Evolutionary conservation across 768 basidiomycete genomes (phyloP).

Genomic region (Rossbeevera mucosa): DNA sequence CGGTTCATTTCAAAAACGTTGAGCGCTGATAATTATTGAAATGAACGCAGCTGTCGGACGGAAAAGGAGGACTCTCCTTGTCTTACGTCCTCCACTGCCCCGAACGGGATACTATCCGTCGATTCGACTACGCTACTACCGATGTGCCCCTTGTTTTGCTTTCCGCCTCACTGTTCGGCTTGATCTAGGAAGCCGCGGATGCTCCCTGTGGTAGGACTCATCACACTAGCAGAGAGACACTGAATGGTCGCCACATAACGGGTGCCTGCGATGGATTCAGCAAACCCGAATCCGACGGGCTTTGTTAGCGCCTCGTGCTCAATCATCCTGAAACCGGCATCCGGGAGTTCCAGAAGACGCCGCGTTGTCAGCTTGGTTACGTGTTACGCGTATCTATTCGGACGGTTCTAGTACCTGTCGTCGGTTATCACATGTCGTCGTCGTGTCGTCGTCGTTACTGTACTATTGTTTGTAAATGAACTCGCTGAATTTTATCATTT

Average conservation of each 20-base stretch:
- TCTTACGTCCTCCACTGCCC: background rate
- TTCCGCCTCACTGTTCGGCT: background rate
- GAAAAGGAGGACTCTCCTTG: constrained; percentile 6
- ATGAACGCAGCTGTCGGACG: background rate
- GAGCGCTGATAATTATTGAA: constrained; percentile 1
- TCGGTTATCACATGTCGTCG: constrained; percentile 39
- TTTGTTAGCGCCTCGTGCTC: constrained; percentile 53
- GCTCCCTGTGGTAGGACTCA: background rate
- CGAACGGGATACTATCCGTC: constrained; percentile 5
- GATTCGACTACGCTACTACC: background rate
- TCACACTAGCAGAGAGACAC: constrained; percentile 53
- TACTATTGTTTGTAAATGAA: background rate
- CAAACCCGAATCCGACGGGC: constrained; percentile 40
- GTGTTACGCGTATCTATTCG: background rate
- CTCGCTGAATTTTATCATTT: background rate
- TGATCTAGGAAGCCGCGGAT: background rate
- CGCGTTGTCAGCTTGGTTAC: background rate
- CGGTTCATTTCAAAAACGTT: background rate
- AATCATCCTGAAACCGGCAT: constrained; percentile 2
- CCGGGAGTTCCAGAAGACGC: background rate
- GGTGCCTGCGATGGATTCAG: constrained; percentile 49
- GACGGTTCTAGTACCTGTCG: background rate
- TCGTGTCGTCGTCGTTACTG: background rate
- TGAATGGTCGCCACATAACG: constrained; percentile 44
- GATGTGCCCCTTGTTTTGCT: background rate